phyloP scores from a whole-genome alignment of 352 stramenopile genomes.

The Phytophthora pistaciae region DNA sequence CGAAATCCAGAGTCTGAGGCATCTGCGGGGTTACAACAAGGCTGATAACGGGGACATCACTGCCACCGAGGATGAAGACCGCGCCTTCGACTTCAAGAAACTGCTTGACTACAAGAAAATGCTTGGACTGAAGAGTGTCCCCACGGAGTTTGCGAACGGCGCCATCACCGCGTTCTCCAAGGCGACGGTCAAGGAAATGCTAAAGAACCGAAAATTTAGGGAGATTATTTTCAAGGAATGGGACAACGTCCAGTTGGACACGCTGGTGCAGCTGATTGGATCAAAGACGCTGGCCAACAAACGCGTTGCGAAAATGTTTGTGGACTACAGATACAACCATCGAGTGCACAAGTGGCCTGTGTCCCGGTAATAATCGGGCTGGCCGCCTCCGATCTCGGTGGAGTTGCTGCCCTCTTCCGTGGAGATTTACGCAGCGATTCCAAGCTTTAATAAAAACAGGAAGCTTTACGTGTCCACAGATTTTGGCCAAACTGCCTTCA shows the following conservation, averaged over 20 bases:
- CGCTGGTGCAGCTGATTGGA: not conserved
- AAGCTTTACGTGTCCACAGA: no score
- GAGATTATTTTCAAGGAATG: not conserved
- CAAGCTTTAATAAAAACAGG: not conserved
- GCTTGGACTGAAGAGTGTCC: not conserved
- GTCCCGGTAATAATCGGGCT: not conserved
- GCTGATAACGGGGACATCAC: not conserved
- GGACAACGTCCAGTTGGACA: not conserved
- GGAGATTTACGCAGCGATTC: not conserved
- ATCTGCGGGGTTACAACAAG: not conserved
- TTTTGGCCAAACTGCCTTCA: no score
- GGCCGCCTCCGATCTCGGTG: no score
- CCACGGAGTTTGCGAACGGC: not conserved
- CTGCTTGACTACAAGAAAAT: not conserved
- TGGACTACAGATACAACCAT: not conserved
- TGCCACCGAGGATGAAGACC: not conserved
- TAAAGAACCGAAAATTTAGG: not conserved
- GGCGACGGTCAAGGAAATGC: not conserved
- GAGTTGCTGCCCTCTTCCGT: no score
- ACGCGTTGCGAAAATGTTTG: not conserved
- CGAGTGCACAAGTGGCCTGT: not conserved
- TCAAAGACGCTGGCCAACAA: not conserved
- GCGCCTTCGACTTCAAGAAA: not conserved
- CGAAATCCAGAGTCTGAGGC: not conserved
- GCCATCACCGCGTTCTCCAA: not conserved